Evolutionary conservation across 805 yeast species (phyloP).

Genomic region (Candida caryicola): DNA sequence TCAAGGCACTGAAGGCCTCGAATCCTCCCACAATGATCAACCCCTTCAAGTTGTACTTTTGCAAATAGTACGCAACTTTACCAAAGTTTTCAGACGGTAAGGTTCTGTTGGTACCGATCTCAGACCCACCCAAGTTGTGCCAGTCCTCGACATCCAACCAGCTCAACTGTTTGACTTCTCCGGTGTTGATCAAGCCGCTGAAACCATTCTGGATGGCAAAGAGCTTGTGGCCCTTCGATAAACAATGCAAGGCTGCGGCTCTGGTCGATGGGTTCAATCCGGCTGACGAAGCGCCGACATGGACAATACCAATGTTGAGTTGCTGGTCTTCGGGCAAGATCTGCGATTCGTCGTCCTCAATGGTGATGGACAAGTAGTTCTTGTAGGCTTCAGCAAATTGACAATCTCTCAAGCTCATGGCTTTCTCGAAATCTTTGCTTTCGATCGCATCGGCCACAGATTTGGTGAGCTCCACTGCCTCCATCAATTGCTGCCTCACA

Average conservation of each 20-base stretch:
- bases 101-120: slow-evolving; percentile 74
- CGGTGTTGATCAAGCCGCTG: slow-evolving; percentile 64
- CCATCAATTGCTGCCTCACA: slow-evolving; percentile 63
- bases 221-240: slow-evolving; percentile 71
- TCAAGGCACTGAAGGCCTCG: slow-evolving; percentile 71
- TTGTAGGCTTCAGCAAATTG: slow-evolving; percentile 63
- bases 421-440: slow-evolving; percentile 62
- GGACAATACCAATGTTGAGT: slow-evolving; percentile 64
- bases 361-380: slow-evolving; percentile 57
- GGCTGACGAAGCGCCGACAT: slow-evolving; percentile 80
- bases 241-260: slow-evolving; percentile 70
- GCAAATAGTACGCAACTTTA: slow-evolving; percentile 67
- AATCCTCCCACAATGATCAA: slow-evolving; percentile 77
- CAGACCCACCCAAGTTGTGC: slow-evolving; percentile 76
- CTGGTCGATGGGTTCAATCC: slow-evolving; percentile 77
- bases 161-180: slow-evolving; percentile 52
- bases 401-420: slow-evolving; percentile 68
- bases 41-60: slow-evolving; percentile 67
- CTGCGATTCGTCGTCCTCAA: slow-evolving; percentile 34
- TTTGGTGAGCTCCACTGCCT: slow-evolving; percentile 69
- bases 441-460: slow-evolving; percentile 70
- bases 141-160: slow-evolving; percentile 75
- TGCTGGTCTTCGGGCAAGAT: slow-evolving; percentile 49
- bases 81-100: slow-evolving; percentile 71
- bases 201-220: slow-evolving; percentile 75